Conservation (phyloP, 2,329 filamentous ascomycete species). For the Bertia moriformis region DNA sequence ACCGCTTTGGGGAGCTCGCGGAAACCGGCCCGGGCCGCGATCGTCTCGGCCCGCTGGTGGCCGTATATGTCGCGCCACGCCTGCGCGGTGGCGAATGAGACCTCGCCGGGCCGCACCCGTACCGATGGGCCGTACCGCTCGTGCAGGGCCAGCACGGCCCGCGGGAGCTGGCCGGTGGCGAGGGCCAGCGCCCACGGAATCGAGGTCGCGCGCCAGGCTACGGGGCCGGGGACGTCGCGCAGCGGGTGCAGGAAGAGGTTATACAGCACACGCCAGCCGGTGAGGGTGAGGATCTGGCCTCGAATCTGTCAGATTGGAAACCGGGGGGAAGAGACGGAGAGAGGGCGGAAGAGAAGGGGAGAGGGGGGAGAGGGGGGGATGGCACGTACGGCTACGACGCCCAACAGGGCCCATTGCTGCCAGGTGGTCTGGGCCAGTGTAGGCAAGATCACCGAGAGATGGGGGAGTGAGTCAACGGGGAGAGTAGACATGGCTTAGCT, state of each 20-base stretch:
- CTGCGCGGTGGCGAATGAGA: not conserved
- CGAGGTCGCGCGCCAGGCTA: not conserved
- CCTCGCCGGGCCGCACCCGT: not conserved
- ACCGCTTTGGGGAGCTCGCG: not conserved
- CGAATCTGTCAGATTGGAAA: no score
- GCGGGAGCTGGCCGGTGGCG: not conserved
- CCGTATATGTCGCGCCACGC: not conserved
- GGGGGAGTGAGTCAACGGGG: no score
- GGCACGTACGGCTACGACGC: no score
- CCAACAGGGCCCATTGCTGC: no score
- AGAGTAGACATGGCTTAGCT: no score
- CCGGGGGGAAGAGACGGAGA: no score
- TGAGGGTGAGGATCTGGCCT: not conserved
- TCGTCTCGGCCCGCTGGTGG: not conserved
- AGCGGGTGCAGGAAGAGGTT: slow-evolving; percentile 1
- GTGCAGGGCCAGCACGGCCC: not conserved
- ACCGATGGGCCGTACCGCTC: not conserved
- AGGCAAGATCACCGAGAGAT: no score
- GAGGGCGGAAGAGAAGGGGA: no score
- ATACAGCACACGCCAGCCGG: not conserved
- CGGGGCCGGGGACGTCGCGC: not conserved
- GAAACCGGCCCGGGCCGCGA: not conserved
- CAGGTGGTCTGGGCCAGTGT: no score
- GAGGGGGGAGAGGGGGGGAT: no score
- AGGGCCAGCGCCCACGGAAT: not conserved